Base-by-base conservation (phyloP, 2,329 filamentous ascomycete species). In the Aureobasidium sp. region DNA sequence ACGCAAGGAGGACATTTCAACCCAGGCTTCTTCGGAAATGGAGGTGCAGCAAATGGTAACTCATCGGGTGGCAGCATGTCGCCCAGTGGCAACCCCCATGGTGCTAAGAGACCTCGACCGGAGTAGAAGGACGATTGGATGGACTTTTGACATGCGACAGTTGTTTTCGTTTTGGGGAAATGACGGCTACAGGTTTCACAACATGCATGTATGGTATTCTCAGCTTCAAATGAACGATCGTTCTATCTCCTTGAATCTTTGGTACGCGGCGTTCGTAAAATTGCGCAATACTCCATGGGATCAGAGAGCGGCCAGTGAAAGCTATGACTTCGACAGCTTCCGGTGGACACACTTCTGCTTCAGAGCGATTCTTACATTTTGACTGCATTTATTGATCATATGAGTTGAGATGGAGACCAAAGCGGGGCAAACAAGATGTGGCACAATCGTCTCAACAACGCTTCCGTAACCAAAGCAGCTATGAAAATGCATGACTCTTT, bases 1-100 rank as follows among this genome's bases (percentile, higher is more conserved):
- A 86, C 87, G 77, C 84, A 84, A 70, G 81, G 82, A 70, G 81
- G 82, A 61, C 84, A 86, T 69, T 93, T 91, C 76, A 89, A 88
- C 70, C 84, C 87, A 41, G 84, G 81, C 63, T 91, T 91, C 77
- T 93, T 91, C 22, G 31, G 31, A 8, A 47, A 22, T 73, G 41
- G 53, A 25, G 45, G 22, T 36, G 45, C 44, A 31, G 57, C 44
- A 17, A 78, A 80, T 52, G 57, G 61, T 15, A 62, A 44, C 41
- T 29, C 60, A 14, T 31, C 45, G 34, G 56, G 49, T 42, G 51
- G 49, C 47, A 45, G 52, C 41, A 58, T 59, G 27, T 51, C 62
- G 25, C 41, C 53, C 0, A 37, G 3, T 15, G 62, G 62, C 15
- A 66, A 66, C 25, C 64, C 64, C 4, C 64, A 66, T 48, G 64